Evolutionary conservation across 1,284 basidiomycete genomes (phyloP).

Genomic region (Leccinum variabile): DNA sequence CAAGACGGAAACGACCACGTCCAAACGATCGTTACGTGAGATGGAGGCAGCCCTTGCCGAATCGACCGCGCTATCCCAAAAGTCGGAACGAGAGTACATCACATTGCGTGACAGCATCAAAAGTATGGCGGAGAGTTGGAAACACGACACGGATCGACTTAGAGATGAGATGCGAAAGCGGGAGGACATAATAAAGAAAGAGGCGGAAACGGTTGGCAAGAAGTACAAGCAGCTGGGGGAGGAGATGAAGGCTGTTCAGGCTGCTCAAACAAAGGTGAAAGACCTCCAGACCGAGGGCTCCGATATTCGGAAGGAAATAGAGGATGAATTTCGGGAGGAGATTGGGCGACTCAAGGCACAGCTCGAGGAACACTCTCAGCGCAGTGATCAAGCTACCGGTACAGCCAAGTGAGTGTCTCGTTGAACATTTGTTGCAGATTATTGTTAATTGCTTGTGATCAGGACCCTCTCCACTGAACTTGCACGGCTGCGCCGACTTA

Average conservation of each 20-base stretch:
- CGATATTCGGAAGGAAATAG: conserved; percentile 49
- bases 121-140: conserved; percentile 66
- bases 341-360: conserved; percentile 47
- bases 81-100: conserved; percentile 76
- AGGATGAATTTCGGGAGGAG: conserved; percentile 49
- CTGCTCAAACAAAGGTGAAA: conserved; percentile 38
- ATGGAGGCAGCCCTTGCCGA: conserved; percentile 72
- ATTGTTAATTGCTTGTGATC: conserved; percentile 7
- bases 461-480: conserved; percentile 63
- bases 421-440: neutral
- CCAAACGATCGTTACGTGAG: conserved; percentile 73
- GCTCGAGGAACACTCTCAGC: conserved; percentile 52
- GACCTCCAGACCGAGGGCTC: conserved; percentile 42
- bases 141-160: conserved; percentile 62
- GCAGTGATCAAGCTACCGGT: conserved; percentile 54
- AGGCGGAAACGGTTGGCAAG: conserved; percentile 61
- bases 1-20: conserved; percentile 66
- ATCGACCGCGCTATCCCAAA: conserved; percentile 72
- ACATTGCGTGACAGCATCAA: conserved; percentile 74
- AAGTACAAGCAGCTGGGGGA: conserved; percentile 64
- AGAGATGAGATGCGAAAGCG: conserved; percentile 68
- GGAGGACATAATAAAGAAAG: conserved; percentile 63
- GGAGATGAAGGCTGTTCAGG: conserved; percentile 54
- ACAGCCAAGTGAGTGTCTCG: conserved; percentile 57
- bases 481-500: conserved; percentile 64